Evolutionary conservation across 345 rosid genomes (phyloP).

Genomic region (Gossypium bickii): DNA sequence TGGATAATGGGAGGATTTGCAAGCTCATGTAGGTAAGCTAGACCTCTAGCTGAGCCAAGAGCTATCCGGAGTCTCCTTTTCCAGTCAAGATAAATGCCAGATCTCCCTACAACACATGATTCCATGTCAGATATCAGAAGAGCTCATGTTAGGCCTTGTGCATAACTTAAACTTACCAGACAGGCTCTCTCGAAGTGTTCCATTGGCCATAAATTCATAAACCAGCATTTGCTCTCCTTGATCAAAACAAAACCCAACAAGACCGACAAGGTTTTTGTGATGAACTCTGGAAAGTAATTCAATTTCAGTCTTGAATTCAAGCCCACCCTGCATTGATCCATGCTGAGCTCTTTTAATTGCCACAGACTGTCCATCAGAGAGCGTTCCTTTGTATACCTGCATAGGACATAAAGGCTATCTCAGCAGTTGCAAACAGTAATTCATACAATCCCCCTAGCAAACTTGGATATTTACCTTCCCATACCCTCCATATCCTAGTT

Average conservation of each 20-base stretch:
- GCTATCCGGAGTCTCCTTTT: constrained; percentile 78
- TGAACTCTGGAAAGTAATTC: constrained; percentile 94
- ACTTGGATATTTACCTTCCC: constrained; percentile 58
- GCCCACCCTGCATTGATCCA: constrained; percentile 92
- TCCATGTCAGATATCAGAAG: neutral
- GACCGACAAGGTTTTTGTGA: constrained; percentile 88
- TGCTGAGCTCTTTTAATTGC: constrained; percentile 91
- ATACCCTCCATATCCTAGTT: constrained; percentile 91
- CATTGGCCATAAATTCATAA: constrained; percentile 82
- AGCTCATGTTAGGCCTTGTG: neutral
- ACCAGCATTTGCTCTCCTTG: constrained; percentile 89
- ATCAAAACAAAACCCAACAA: constrained; percentile 87
- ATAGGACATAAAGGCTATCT: neutral
- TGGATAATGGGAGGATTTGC: constrained; percentile 97
- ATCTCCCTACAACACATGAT: constrained; percentile 44
- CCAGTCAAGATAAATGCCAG: constrained; percentile 74
- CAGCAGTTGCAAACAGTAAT: neutral
- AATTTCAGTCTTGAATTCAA: constrained; percentile 92
- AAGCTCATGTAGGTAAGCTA: constrained; percentile 91
- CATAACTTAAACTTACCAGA: constrained; percentile 41
- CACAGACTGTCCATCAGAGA: constrained; percentile 63
- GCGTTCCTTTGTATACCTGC: constrained; percentile 84
- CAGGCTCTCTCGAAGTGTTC: constrained; percentile 76
- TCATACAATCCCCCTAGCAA: neutral
- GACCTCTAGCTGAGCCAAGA: constrained; percentile 90